Conservation (phyloP, 2,329 filamentous ascomycete genomes). For the Biscogniauxia sp. region DNA sequence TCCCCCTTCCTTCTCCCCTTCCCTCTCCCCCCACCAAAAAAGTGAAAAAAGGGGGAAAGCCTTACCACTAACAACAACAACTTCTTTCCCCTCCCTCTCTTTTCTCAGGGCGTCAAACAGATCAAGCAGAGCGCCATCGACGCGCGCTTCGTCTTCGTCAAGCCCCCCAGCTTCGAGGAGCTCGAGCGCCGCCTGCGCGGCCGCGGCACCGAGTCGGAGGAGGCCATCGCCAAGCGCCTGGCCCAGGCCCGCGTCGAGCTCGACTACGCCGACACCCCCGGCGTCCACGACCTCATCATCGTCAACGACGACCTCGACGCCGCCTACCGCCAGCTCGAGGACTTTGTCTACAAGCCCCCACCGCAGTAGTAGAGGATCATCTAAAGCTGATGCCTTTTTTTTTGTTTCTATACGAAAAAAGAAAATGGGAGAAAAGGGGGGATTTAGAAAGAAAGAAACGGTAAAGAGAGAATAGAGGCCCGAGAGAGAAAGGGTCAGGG, state of each 20-base stretch:
- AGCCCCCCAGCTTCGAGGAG: slow-evolving; percentile 71
- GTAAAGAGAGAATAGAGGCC: too few relatives aligned
- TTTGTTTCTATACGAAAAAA: too few relatives aligned
- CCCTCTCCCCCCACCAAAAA: background rate
- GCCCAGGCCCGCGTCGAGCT: slow-evolving; percentile 72
- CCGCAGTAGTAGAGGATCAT: too few relatives aligned
- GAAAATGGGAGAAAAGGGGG: background rate
- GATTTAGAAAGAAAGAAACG: too few relatives aligned
- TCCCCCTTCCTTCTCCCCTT: background rate
- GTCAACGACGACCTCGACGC: slow-evolving; percentile 59
- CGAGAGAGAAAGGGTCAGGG: too few relatives aligned
- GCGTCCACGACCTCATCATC: slow-evolving; percentile 63
- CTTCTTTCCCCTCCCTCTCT: background rate
- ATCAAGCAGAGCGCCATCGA: slow-evolving; percentile 73
- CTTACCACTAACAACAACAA: too few relatives aligned
- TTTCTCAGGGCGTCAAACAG: slow-evolving; percentile 74
- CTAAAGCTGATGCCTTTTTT: too few relatives aligned
- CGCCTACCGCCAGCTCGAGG: slow-evolving; percentile 53
- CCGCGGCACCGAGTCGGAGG: slow-evolving; percentile 75
- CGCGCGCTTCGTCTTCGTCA: slow-evolving; percentile 81
- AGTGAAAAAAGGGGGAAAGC: too few relatives aligned
- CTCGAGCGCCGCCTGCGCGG: slow-evolving; percentile 74
- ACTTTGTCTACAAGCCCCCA: slow-evolving; percentile 42
- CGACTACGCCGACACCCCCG: slow-evolving; percentile 66
- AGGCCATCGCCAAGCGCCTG: slow-evolving; percentile 66